Evolutionary conservation across 148 eudicot genomes (phyloP), one percentile per base, ranked within the genome.

Genomic region (Dianthus caryophyllus): DNA sequence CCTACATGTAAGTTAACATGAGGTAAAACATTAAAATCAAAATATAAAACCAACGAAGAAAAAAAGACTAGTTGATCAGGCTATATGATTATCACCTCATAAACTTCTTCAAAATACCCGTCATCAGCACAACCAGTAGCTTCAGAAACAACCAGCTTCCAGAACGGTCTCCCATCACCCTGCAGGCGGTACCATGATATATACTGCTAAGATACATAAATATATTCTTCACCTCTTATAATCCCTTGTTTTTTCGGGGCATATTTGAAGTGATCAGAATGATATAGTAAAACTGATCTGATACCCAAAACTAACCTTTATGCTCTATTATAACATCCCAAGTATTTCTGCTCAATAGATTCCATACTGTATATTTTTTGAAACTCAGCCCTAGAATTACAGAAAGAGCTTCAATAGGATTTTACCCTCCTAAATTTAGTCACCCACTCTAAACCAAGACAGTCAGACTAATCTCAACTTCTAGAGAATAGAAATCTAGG

Each of bases 121-220:
- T 77, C 88, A 76, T 81, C 71, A 15, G 72, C 77, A 80, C 96
- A 88, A 24, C 97, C 89, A 48, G 99, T 95, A 72, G 99, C 99
- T 83, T 90, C 93, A 64, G 93, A 79, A 74, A 95, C 99, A 48
- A 90, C 91, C 52, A 85, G 84, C 76, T 80, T 95, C 99, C 99
- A 95, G 71, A 95, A 95, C 5, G 96, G 96, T 78, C 76, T 90
- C 31, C 97, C 99, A 77, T 95, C 97, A 60, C 96, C 97, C 99
- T 95, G 79, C 59, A 53, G 65, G 44, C 29, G 65, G 41, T 65
- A 33, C 31, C 65, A 39, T 33, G 65, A 48, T 65, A 33, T 26
- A 62, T 20, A 66, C 43, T 60, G 73, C 53, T 54, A 46, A 67
- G 26, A 29, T n/a, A 25, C 47, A 25, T 29, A 36, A 60, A 41